These are phyloP conservation scores for Phialophora expanda DNA, from an alignment of 2,329 filamentous ascomycete genomes.

Conservation along the genomic window DNA sequence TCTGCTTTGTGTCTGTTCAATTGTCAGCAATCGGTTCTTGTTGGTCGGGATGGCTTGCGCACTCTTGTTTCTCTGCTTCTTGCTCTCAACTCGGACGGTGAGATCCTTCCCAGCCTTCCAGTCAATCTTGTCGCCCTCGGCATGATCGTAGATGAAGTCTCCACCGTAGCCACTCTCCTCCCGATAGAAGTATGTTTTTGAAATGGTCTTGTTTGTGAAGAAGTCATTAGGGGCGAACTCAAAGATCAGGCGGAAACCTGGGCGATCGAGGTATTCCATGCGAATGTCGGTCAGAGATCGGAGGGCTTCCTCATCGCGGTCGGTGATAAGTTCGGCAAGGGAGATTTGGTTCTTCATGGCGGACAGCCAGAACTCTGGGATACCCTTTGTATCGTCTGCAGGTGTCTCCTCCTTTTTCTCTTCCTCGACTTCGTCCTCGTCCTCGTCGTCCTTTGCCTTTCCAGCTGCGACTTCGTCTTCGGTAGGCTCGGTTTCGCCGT, in stretches of 20 bases:
- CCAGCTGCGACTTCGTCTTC: constrained; percentile 86
- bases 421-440: constrained; percentile 67
- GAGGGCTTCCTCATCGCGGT: constrained; percentile 91
- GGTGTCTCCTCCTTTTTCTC: constrained; percentile 57
- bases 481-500: constrained; percentile 82
- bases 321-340: constrained; percentile 97
- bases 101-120: constrained; percentile 94
- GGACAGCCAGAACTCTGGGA: constrained; percentile 98
- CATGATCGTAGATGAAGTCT: constrained; percentile 99
- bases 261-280: constrained; percentile 99
- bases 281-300: constrained; percentile 90
- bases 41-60: constrained; percentile 46
- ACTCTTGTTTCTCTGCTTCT: constrained; percentile 99
- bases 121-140: constrained; percentile 96
- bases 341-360: constrained; percentile 99
- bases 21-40: constrained; percentile 32
- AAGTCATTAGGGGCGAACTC: constrained; percentile 94
- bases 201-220: constrained; percentile 96
- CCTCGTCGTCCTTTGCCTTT: constrained; percentile 76
- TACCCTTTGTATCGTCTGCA: constrained; percentile 69
- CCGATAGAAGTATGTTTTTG: constrained; percentile 99
- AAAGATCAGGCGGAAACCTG: constrained; percentile 97
- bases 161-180: constrained; percentile 98
- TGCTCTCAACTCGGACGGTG: constrained; percentile 93
- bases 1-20: constrained; percentile 90